Evolutionary conservation across 306 rosid species (phyloP).

Genomic region (Cucurbita argyrosperma): DNA sequence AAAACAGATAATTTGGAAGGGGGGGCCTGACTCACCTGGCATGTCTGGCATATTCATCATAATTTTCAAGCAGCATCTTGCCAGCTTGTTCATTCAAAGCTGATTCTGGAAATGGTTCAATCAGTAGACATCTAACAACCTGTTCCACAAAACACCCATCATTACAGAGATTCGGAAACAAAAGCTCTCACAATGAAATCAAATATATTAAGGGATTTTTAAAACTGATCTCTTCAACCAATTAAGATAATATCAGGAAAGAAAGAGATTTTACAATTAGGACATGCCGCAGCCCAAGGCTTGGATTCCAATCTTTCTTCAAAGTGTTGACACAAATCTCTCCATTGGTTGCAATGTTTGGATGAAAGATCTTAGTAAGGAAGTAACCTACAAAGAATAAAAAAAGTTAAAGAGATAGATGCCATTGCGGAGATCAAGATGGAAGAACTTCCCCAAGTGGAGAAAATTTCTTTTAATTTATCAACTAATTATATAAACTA

Average conservation of each 20-base stretch:
- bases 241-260: neutral
- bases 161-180: neutral
- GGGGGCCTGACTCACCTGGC: constrained; percentile 55
- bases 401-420: neutral
- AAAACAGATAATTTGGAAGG: neutral
- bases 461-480: neutral
- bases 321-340: constrained; percentile 97
- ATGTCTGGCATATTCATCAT: constrained; percentile 93
- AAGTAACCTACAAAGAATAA: constrained; percentile 46
- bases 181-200: neutral
- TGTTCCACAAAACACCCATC: constrained; percentile 14
- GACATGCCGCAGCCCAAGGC: constrained; percentile 84
- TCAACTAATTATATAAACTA: neutral
- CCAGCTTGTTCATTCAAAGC: constrained; percentile 97
- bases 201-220: constrained; percentile 4
- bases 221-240: neutral
- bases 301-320: constrained; percentile 96
- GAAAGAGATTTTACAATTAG: constrained; percentile 46
- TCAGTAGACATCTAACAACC: constrained; percentile 96
- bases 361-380: constrained; percentile 87
- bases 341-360: constrained; percentile 74
- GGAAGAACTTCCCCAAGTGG: neutral
- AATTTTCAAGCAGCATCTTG: constrained; percentile 80
- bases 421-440: neutral
- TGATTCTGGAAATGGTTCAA: constrained; percentile 98